Conservation (phyloP, 345 rosid species). For the Psidium guajava region DNA sequence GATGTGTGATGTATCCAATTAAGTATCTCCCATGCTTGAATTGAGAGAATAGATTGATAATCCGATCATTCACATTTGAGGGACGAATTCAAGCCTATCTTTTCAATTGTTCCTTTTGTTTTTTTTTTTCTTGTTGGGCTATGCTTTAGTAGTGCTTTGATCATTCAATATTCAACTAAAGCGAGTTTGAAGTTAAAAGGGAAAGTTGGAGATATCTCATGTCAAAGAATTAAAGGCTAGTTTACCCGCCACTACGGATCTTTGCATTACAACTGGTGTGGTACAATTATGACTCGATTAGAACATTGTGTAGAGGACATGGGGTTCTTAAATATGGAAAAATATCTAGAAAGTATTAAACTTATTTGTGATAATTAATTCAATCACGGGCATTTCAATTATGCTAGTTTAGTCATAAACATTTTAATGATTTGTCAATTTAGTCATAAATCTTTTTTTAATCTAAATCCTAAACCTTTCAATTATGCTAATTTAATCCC, state of each 20-base stretch:
- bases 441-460: no score
- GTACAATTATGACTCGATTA: not conserved
- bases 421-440: no score
- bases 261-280: accelerated
- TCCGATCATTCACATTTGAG: not conserved
- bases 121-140: not conserved
- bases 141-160: not conserved
- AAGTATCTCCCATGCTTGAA: not conserved
- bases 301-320: not conserved
- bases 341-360: no score
- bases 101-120: not conserved
- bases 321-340: not conserved
- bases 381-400: no score
- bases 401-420: no score
- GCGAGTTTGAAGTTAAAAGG: not conserved
- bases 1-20: accelerated
- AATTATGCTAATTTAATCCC: no score
- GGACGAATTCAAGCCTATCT: not conserved
- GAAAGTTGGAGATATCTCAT: not conserved
- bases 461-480: no score
- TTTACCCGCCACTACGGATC: not conserved
- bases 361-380: no score
- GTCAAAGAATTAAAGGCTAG: not conserved
- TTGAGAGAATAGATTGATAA: no score
- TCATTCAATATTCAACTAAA: not conserved